Conservation (phyloP, 257 asterid species). For the Cordia subcordata region DNA sequence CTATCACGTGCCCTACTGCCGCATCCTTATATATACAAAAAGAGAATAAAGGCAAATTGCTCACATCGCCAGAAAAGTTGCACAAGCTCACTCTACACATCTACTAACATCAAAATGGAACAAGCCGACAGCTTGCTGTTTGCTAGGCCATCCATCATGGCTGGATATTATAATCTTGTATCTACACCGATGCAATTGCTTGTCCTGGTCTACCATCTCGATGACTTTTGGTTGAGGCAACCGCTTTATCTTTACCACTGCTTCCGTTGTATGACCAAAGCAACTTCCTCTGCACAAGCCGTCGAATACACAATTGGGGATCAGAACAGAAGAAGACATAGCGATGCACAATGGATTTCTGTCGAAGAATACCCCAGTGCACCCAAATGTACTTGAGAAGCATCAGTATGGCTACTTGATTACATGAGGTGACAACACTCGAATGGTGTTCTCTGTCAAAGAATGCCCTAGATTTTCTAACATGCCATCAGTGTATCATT, state of each 20-base stretch:
- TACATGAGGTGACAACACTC: not conserved
- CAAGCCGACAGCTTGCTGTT: too few relatives aligned
- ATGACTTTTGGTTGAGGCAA: constrained; percentile 1
- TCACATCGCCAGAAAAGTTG: too few relatives aligned
- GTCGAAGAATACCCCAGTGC: not conserved
- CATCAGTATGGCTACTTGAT: not conserved
- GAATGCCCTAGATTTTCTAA: not conserved
- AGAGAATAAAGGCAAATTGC: too few relatives aligned
- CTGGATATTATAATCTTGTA: too few relatives aligned
- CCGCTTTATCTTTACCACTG: constrained; percentile 14
- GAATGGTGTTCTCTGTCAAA: not conserved
- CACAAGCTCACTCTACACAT: too few relatives aligned
- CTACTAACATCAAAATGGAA: too few relatives aligned
- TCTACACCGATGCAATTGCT: constrained; percentile 10
- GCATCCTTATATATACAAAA: too few relatives aligned
- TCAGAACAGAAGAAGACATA: not conserved
- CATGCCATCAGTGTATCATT: not conserved
- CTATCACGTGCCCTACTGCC: too few relatives aligned
- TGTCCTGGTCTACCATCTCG: constrained; percentile 10
- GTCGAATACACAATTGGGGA: constrained; percentile 3
- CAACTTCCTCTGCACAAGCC: constrained; percentile 54
- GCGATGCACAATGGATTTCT: not conserved
- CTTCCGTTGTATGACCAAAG: constrained; percentile 31
- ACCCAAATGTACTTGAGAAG: not conserved
- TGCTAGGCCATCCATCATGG: too few relatives aligned